Percentiles rank a stretch among this genome's conserved stretches.
phyloP scores from a whole-genome alignment of 139 green algal genomes.

The Nannochloris sp. region DNA sequence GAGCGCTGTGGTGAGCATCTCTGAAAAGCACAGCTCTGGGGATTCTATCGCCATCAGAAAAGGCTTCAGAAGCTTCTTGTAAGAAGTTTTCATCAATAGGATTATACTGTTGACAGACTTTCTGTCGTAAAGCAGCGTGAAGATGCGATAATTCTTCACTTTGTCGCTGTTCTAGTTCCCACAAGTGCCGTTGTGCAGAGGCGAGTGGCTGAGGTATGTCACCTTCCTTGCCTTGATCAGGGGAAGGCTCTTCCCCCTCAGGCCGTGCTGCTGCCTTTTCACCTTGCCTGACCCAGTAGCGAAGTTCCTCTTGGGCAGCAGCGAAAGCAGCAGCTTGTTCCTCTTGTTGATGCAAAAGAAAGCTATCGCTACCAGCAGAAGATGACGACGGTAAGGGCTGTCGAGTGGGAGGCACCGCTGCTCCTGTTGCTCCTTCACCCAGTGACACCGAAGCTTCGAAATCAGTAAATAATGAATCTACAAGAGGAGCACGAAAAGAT shows the following conservation, averaged over 20 bases:
- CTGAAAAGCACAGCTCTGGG: not conserved
- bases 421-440: too few species aligned
- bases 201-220: slow-evolving; percentile 7
- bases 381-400: too few species aligned
- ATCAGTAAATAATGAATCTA: too few species aligned
- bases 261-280: slow-evolving; percentile 8
- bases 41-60: slow-evolving; percentile 5
- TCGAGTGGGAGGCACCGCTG: too few species aligned
- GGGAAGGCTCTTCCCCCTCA: not conserved
- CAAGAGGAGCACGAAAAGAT: too few species aligned
- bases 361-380: too few species aligned
- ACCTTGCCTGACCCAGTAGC: slow-evolving; percentile 9
- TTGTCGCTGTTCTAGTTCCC: slow-evolving; percentile 2
- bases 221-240: not conserved
- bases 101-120: slow-evolving; percentile 20
- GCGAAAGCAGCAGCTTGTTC: too few species aligned
- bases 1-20: not conserved
- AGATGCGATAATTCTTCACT: not conserved
- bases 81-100: slow-evolving; percentile 5
- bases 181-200: slow-evolving; percentile 14
- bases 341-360: too few species aligned
- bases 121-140: slow-evolving; percentile 7
- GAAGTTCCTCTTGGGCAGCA: slow-evolving; percentile 12
- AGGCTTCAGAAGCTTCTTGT: slow-evolving; percentile 3
- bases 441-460: too few species aligned